Conservation (phyloP, 257 asterid species). For the Galeopsis tetrahit region DNA sequence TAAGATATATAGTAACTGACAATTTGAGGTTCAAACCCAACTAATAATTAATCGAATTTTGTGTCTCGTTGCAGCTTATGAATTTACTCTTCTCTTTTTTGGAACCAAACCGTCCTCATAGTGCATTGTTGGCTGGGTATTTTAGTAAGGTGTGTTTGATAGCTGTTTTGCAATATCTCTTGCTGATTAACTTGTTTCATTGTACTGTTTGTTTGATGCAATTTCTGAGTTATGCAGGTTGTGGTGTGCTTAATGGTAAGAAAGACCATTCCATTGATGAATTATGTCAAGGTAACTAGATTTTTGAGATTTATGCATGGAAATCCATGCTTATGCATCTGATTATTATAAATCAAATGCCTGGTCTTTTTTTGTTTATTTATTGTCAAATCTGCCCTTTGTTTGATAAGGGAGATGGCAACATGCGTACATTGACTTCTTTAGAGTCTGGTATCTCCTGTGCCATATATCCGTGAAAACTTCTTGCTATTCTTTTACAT, state of each 20-base stretch:
- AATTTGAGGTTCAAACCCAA: slow-evolving; percentile 22
- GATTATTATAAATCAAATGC: slow-evolving; percentile 8
- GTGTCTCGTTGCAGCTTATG: slow-evolving; percentile 76
- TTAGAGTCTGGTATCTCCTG: slow-evolving; percentile 7
- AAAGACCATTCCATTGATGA: slow-evolving; percentile 79
- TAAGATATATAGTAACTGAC: slow-evolving; percentile 20
- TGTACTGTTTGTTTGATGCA: slow-evolving; percentile 35
- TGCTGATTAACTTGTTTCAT: slow-evolving; percentile 24
- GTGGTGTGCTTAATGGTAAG: slow-evolving; percentile 87
- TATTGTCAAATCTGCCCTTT: not conserved
- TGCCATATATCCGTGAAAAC: not conserved
- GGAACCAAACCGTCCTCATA: slow-evolving; percentile 83
- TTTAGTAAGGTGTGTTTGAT: slow-evolving; percentile 79
- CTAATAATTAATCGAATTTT: slow-evolving; percentile 31
- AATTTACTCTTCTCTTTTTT: slow-evolving; percentile 86
- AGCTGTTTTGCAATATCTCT: slow-evolving; percentile 12
- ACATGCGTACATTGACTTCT: slow-evolving; percentile 16
- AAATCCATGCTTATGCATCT: slow-evolving; percentile 1
- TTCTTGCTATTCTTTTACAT: not conserved
- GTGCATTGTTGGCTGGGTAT: slow-evolving; percentile 94
- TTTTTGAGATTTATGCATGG: not conserved
- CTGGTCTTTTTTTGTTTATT: not conserved
- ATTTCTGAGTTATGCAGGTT: slow-evolving; percentile 60
- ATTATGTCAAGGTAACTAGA: slow-evolving; percentile 80
- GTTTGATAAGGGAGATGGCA: not conserved